Conservation (phyloP, 2,329 filamentous ascomycete genomes). For the Xylariaceae sp. region DNA sequence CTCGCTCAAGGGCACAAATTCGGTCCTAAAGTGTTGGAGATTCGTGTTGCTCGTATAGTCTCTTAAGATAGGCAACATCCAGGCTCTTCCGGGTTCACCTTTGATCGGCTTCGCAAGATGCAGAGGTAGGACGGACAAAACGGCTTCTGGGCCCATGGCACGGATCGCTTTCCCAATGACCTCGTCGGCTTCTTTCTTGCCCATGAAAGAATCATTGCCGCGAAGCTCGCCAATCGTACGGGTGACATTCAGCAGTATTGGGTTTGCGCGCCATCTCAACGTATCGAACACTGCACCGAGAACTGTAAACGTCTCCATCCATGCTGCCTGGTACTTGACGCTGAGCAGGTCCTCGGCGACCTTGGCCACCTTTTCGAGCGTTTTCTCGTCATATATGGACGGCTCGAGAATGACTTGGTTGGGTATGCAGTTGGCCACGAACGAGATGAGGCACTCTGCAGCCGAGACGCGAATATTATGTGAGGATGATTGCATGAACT, state of each 20-base stretch:
- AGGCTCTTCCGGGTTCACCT: conserved; percentile 78
- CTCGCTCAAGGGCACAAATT: conserved; percentile 85
- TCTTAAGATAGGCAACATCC: conserved; percentile 86
- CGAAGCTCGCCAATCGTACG: conserved; percentile 80
- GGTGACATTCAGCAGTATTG: conserved; percentile 68
- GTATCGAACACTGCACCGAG: conserved; percentile 80
- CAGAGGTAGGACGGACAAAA: conserved; percentile 74
- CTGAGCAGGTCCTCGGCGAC: conserved; percentile 68
- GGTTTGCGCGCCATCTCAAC: conserved; percentile 75
- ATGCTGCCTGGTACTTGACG: conserved; percentile 88
- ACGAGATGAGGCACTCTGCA: conserved; percentile 89
- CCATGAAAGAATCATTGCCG: conserved; percentile 77
- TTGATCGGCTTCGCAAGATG: conserved; percentile 73
- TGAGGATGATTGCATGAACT: conserved; percentile 78
- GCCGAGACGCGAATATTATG: conserved; percentile 92
- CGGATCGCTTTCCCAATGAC: conserved; percentile 82
- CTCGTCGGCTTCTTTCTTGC: conserved; percentile 90
- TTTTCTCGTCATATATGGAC: conserved; percentile 87
- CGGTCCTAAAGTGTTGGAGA: conserved; percentile 73
- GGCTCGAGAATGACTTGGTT: conserved; percentile 76
- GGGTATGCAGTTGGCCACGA: conserved; percentile 85
- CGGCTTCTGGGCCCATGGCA: conserved; percentile 81
- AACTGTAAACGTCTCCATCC: conserved; percentile 90
- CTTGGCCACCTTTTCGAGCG: conserved; percentile 71
- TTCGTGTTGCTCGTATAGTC: conserved; percentile 87